Percentiles rank a stretch among this genome's conserved stretches.
Evolutionary conservation across 2,329 filamentous ascomycete species (phyloP).

Genomic region (Paradendryphiella salina): DNA sequence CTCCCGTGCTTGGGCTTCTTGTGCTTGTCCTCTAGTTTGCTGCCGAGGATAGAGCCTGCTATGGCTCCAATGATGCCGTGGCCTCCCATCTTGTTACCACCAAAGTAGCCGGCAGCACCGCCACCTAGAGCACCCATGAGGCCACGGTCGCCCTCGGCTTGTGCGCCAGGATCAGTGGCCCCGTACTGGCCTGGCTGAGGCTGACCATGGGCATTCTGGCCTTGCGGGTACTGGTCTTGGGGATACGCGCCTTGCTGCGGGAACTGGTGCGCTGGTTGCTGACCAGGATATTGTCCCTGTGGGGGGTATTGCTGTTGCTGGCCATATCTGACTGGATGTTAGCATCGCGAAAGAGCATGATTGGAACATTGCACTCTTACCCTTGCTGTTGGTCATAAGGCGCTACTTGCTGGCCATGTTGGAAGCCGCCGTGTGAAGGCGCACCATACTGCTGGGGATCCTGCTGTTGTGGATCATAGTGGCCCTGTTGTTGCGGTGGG

Average conservation of each 20-base stretch:
- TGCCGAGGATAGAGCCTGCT: constrained; percentile 60
- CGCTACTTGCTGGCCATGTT: constrained; percentile 49
- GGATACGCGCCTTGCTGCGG: constrained; percentile 50
- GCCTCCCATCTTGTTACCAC: constrained; percentile 59
- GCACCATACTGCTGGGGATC: constrained; percentile 49
- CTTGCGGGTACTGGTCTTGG: constrained; percentile 45
- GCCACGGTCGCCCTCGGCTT: constrained; percentile 60
- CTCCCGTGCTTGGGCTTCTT: constrained; percentile 48
- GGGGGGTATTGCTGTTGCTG: constrained; percentile 27
- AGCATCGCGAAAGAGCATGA: background rate
- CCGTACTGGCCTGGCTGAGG: constrained; percentile 44
- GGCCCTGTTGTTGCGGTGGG: constrained; percentile 35
- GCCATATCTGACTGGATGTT: constrained; percentile 24
- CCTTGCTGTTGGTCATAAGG: constrained; percentile 45
- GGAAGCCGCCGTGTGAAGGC: constrained; percentile 54
- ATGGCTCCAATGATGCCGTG: constrained; percentile 62
- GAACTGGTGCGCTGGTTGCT: constrained; percentile 43
- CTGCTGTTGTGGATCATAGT: constrained; percentile 44
- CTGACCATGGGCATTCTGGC: constrained; percentile 41
- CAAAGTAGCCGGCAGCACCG: constrained; percentile 59
- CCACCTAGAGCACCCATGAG: constrained; percentile 61
- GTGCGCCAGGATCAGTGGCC: constrained; percentile 51
- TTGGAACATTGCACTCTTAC: constrained; percentile 21
- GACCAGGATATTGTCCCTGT: constrained; percentile 38
- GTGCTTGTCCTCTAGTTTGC: constrained; percentile 58